phyloP scores from a whole-genome alignment of 805 yeast genomes.

The Candida namnaoensis region DNA sequence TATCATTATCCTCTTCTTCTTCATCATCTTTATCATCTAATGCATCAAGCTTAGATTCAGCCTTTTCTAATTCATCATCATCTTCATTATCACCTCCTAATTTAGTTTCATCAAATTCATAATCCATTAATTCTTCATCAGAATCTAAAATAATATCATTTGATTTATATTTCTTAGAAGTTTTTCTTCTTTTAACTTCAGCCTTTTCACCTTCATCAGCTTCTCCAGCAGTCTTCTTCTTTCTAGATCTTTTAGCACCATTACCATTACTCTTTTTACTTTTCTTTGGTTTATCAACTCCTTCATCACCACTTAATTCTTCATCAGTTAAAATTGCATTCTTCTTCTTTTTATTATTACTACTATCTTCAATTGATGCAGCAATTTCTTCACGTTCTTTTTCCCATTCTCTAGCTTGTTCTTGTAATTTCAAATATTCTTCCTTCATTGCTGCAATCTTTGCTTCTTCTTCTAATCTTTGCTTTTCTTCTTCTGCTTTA shows the following conservation, averaged over 20 bases:
- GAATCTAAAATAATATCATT: slow-evolving; percentile 33
- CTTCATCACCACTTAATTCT: slow-evolving; percentile 27
- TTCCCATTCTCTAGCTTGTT: slow-evolving; percentile 50
- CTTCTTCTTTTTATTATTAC: slow-evolving; percentile 23
- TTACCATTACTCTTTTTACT: slow-evolving; percentile 7
- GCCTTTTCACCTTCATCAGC: slow-evolving; percentile 16
- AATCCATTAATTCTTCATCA: slow-evolving; percentile 27
- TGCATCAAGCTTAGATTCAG: slow-evolving; percentile 15
- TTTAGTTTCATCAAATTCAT: slow-evolving; percentile 6
- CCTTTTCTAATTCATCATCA: slow-evolving; percentile 6
- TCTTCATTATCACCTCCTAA: slow-evolving; percentile 10
- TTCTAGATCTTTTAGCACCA: slow-evolving; percentile 10
- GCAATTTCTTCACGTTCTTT: slow-evolving; percentile 33
- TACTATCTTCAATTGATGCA: slow-evolving; percentile 26
- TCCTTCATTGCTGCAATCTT: slow-evolving; percentile 28
- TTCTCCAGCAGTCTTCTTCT: slow-evolving; percentile 7
- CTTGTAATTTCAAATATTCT: slow-evolving; percentile 42
- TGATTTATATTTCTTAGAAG: slow-evolving; percentile 21
- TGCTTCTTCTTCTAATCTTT: slow-evolving; percentile 39
- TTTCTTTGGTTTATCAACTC: slow-evolving; percentile 12
- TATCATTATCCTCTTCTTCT: slow-evolving; percentile 12
- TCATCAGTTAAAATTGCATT: slow-evolving; percentile 40
- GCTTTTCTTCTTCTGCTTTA: slow-evolving; percentile 38
- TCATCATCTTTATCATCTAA: slow-evolving; percentile 10
- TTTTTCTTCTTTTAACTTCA: slow-evolving; percentile 18